Evolutionary conservation across 1,284 basidiomycete species (phyloP), one percentile per base, ranked within the genome.

Genomic region (Puccinia horiana): DNA sequence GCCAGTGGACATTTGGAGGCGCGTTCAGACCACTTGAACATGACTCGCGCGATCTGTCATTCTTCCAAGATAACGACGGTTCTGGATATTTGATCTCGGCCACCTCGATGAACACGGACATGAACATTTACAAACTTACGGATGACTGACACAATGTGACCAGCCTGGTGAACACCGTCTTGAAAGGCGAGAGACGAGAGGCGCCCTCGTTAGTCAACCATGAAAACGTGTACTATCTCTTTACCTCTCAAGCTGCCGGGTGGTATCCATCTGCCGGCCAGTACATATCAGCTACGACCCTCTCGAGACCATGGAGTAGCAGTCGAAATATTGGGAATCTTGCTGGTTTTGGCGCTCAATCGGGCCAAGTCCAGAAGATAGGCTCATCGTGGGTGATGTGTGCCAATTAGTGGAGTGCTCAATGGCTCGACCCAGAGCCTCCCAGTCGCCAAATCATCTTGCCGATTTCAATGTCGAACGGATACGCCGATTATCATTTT

Each of bases 301-400:
- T 76, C 20, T 4, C 20, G 26, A 54, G 74, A 23, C 74, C 74
- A n/a, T 76, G 74, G 74, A 76, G 74, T 61, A 23, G 3, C 12
- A 76, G 74, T 76, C 54, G 74, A 26, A 35, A 42, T 20, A 76
- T 76, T 44, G 74, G 74, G 18, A 76, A 76, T 76, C 52, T 76
- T 9, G 54, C 74, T 20, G 74, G 74, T 18, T 76, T 76, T 44
- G 74, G 74, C 23, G 74, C 74, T 32, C 74, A 76, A 61, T 76
- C 74, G 16, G 74, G 74, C n/a, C 6, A 16, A 9, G 74, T 61
- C 23, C 40, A 56, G n/a, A 76, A 58, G 54, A 52, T 76, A 18
- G 74, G 74, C n/a, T 76, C 74, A 4, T 56, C 56, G 35, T 76
- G 74, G 74, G 74, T 76, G 37, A 76, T 76, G 74, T 44, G 74